Evolutionary conservation across 306 rosid genomes (phyloP).

Genomic region (Purshia tridentata): DNA sequence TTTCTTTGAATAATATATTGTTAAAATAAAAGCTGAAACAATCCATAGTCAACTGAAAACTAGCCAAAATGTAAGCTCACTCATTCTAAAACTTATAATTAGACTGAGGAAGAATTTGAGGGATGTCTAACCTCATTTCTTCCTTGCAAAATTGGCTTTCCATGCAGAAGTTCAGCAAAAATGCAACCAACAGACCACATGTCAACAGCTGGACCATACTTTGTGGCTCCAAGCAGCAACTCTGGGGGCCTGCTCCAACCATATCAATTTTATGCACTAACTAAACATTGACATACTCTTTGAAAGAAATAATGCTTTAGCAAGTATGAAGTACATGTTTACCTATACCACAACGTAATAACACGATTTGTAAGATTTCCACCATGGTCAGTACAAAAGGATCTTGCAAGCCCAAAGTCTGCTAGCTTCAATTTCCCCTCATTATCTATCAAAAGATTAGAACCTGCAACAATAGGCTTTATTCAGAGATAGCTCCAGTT

Average conservation of each 20-base stretch:
- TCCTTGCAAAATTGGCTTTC: slow-evolving; percentile 68
- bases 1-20: neutral
- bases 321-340: slow-evolving; percentile 9
- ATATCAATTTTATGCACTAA: slow-evolving; percentile 5
- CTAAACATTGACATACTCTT: neutral
- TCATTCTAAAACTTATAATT: neutral
- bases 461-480: slow-evolving; percentile 44
- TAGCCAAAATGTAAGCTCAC: neutral
- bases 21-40: neutral
- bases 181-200: slow-evolving; percentile 86
- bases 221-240: slow-evolving; percentile 67
- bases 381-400: slow-evolving; percentile 48
- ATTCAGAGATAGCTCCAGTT: slow-evolving; percentile 3
- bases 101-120: neutral
- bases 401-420: slow-evolving; percentile 70
- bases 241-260: slow-evolving; percentile 67
- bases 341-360: slow-evolving; percentile 77
- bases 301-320: neutral
- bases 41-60: neutral
- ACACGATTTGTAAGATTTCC: slow-evolving; percentile 74
- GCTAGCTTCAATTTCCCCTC: slow-evolving; percentile 73
- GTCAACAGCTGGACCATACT: slow-evolving; percentile 75
- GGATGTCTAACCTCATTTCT: slow-evolving; percentile 57
- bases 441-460: slow-evolving; percentile 72
- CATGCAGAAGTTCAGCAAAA: slow-evolving; percentile 71